phyloP scores from a whole-genome alignment of 768 basidiomycete species.

The Lyophyllum atratum region DNA sequence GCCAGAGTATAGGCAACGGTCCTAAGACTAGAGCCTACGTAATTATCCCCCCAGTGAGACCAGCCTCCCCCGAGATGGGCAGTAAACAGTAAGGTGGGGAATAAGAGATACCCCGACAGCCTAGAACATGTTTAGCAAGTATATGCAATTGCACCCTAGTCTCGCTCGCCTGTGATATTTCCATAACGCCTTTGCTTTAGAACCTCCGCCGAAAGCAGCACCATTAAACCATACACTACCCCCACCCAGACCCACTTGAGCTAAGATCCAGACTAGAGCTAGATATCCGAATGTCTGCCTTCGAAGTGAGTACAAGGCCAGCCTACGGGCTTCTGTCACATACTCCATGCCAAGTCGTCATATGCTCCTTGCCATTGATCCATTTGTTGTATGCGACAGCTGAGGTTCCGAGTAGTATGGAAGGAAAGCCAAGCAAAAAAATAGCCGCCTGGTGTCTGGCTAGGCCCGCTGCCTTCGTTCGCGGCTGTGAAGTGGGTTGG shows the following conservation, averaged over 20 bases:
- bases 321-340: conserved; percentile 19
- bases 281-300: conserved; percentile 65
- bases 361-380: conserved; percentile 51
- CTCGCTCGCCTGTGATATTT: conserved; percentile 80
- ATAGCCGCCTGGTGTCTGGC: conserved; percentile 69
- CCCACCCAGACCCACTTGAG: conserved; percentile 65
- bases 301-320: background rate
- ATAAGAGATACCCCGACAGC: conserved; percentile 73
- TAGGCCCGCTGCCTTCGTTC: conserved; percentile 67
- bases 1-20: conserved; percentile 57
- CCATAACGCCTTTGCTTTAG: conserved; percentile 74
- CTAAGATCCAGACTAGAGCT: conserved; percentile 58
- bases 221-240: conserved; percentile 81
- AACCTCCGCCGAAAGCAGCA: conserved; percentile 66
- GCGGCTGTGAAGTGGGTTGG: conserved; percentile 69
- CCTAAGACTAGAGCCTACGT: conserved; percentile 40
- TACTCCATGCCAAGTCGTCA: conserved; percentile 78
- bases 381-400: conserved; percentile 67
- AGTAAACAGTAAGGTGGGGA: conserved; percentile 61
- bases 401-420: conserved; percentile 59
- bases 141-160: too few species aligned
- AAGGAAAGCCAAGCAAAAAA: conserved; percentile 54
- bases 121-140: conserved; percentile 43
- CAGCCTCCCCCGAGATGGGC: conserved; percentile 70
- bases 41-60: conserved; percentile 56